phyloP scores from a whole-genome alignment of 2,329 filamentous ascomycete genomes.

The Trichoderma brevicompactum region DNA sequence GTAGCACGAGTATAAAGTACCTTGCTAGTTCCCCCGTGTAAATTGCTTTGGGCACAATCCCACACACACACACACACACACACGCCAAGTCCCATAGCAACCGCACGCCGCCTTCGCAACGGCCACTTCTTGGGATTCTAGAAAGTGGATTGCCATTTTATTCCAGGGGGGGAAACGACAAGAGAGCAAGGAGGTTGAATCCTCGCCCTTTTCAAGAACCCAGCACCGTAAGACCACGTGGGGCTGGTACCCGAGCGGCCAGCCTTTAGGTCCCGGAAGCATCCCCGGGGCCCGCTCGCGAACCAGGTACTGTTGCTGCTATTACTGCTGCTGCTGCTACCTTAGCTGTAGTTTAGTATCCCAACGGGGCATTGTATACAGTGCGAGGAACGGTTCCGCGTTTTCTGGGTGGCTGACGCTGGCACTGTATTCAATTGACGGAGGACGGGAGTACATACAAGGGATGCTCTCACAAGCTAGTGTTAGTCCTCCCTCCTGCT shows the following conservation, averaged over 20 bases:
- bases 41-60: too few relatives aligned
- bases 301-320: background rate
- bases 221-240: constrained; percentile 26
- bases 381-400: background rate
- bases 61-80: too few relatives aligned
- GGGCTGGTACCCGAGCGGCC: constrained; percentile 19
- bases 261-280: constrained; percentile 28
- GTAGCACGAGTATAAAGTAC: too few relatives aligned
- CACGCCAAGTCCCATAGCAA: too few relatives aligned
- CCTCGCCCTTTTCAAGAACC: background rate
- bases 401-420: background rate
- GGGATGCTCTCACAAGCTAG: background rate
- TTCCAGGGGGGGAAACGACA: constrained; percentile 14
- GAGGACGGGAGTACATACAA: background rate
- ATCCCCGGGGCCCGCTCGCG: constrained; percentile 29
- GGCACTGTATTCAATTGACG: background rate
- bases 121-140: background rate
- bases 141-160: constrained; percentile 27
- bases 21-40: too few relatives aligned
- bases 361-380: background rate
- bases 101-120: background rate
- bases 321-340: too few relatives aligned
- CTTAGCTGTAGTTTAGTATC: background rate
- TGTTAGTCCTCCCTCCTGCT: too few relatives aligned
- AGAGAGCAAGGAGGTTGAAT: background rate